Evolutionary conservation across 2,329 filamentous ascomycete species (phyloP).

Genomic region (Aspergillus pseudoterreus): DNA sequence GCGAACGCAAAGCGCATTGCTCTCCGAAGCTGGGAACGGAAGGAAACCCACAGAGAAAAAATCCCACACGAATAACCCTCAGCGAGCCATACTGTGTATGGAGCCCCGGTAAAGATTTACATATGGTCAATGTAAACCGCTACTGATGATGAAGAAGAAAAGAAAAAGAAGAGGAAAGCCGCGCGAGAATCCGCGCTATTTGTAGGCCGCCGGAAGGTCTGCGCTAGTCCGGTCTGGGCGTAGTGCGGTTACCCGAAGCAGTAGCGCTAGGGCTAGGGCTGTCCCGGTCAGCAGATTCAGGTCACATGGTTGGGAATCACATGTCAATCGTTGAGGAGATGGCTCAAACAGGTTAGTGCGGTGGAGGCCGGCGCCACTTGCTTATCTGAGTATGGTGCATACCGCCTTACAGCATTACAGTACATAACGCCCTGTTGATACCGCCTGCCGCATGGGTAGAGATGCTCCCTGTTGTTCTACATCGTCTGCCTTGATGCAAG

Average conservation of each 20-base stretch:
- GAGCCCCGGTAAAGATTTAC: conserved; percentile 47
- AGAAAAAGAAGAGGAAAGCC: conserved; percentile 30
- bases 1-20: conserved; percentile 15
- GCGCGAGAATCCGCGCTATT: conserved; percentile 21
- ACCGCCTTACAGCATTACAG: background rate
- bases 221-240: conserved; percentile 24
- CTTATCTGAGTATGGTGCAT: background rate
- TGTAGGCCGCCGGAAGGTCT: conserved; percentile 15
- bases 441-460: too few species aligned
- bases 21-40: conserved; percentile 51
- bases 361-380: background rate
- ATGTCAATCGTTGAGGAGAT: conserved; percentile 12
- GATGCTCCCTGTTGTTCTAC: too few species aligned
- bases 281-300: background rate
- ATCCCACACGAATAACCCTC: conserved; percentile 45
- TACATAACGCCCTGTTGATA: too few species aligned
- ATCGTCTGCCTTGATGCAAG: too few species aligned
- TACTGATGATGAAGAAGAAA: conserved; percentile 48
- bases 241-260: conserved; percentile 12
- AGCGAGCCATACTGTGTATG: conserved; percentile 45
- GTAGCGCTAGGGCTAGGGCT: conserved; percentile 17
- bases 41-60: conserved; percentile 44
- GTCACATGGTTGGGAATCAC: conserved; percentile 16
- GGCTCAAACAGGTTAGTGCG: conserved; percentile 1
- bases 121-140: conserved; percentile 49